Evolutionary conservation across 352 stramenopile genomes (phyloP).

Genomic region (Phytophthora idaei): DNA sequence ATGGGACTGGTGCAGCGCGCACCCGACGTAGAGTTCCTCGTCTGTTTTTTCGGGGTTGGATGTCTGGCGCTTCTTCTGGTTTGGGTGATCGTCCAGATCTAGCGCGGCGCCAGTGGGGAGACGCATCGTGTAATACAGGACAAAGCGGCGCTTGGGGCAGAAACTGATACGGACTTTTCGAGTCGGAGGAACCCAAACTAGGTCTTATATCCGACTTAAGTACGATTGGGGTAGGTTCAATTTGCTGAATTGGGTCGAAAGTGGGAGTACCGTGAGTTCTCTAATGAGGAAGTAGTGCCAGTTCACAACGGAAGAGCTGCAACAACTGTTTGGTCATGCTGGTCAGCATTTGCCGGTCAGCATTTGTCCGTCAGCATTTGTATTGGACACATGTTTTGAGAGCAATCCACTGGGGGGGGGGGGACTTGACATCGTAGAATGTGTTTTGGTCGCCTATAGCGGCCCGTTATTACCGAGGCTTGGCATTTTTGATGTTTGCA

Average conservation of each 20-base stretch:
- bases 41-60: conserved; percentile 34
- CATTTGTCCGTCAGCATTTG: too few relatives aligned
- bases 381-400: conserved; percentile 7
- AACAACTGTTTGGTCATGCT: not conserved
- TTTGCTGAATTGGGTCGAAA: conserved; percentile 1
- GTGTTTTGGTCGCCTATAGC: too few relatives aligned
- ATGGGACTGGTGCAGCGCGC: conserved; percentile 21
- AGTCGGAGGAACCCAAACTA: conserved; percentile 12
- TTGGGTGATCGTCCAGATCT: conserved; percentile 19
- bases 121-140: conserved; percentile 20
- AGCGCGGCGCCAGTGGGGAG: conserved; percentile 8
- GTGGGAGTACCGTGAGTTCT: not conserved
- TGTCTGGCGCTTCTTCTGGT: conserved; percentile 28
- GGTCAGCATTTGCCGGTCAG: too few relatives aligned
- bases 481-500: too few relatives aligned
- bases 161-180: conserved; percentile 29
- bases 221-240: conserved; percentile 2
- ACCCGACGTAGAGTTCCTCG: conserved; percentile 76
- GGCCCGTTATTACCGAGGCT: too few relatives aligned
- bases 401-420: conserved; percentile 1
- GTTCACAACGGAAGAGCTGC: not conserved
- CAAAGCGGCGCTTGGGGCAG: conserved; percentile 1
- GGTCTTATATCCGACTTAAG: not conserved
- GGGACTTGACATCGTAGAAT: too few relatives aligned
- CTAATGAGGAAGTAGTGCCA: not conserved